phyloP scores from a whole-genome alignment of 2,329 filamentous ascomycete species.

The Aspergillus sp. region DNA sequence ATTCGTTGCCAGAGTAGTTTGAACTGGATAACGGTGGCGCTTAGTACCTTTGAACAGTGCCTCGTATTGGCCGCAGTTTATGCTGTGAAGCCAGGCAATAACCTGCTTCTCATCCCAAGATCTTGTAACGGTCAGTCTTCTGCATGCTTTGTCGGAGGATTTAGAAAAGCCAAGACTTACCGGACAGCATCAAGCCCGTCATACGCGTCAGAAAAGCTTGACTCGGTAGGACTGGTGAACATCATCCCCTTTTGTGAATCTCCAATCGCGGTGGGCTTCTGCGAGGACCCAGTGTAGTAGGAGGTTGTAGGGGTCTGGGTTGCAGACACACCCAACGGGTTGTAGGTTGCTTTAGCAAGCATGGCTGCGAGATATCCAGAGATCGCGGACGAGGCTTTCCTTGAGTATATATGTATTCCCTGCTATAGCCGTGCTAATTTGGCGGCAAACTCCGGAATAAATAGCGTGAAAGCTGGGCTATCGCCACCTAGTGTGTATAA shows the following conservation, averaged over 20 bases:
- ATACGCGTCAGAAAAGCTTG: constrained; percentile 79
- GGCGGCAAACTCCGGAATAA: not conserved
- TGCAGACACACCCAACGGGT: constrained; percentile 33
- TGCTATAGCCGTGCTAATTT: not conserved
- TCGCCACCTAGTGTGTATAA: not conserved
- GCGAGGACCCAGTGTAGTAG: constrained; percentile 32
- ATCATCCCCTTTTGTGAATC: constrained; percentile 38
- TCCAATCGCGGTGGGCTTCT: constrained; percentile 32
- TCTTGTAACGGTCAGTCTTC: constrained; percentile 38
- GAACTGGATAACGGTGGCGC: not conserved
- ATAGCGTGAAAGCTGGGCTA: not conserved
- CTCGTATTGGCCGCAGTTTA: constrained; percentile 94
- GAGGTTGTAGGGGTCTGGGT: constrained; percentile 39
- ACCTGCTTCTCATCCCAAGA: constrained; percentile 89
- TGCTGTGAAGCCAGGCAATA: constrained; percentile 83
- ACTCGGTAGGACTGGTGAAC: constrained; percentile 84
- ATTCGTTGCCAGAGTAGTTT: constrained; percentile 20
- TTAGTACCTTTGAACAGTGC: constrained; percentile 71
- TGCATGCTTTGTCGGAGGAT: not conserved
- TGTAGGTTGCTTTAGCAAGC: constrained; percentile 46
- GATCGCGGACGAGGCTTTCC: not conserved
- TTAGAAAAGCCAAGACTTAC: constrained; percentile 46
- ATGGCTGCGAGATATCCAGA: constrained; percentile 25
- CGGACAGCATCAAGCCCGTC: constrained; percentile 74
- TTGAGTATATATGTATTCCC: not conserved